These are phyloP conservation scores for Ustilago trichophora DNA, from an alignment of 1,284 basidiomycete genomes.

Conservation along the genomic window DNA sequence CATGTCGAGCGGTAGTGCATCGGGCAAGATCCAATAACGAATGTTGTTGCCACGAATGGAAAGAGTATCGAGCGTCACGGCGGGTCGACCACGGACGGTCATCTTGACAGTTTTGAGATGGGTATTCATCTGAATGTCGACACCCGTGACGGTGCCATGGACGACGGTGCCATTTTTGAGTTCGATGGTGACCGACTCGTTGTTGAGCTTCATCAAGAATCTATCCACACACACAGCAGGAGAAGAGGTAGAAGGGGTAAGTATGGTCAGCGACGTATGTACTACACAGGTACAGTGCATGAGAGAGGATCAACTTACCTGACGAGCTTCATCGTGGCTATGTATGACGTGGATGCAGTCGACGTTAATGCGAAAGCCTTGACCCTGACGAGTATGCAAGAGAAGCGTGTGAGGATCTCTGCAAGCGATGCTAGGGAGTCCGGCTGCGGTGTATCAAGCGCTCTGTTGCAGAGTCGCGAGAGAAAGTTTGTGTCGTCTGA, in stretches of 20 bases:
- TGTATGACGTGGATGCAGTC: neutral
- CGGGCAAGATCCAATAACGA: slow-evolving; percentile 91
- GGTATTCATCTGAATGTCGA: slow-evolving; percentile 80
- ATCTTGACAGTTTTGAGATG: slow-evolving; percentile 97
- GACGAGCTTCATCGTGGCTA: slow-evolving; percentile 65
- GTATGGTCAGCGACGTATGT: too few species aligned
- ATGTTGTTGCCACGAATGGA: slow-evolving; percentile 69
- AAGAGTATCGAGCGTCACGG: slow-evolving; percentile 72
- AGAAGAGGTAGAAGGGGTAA: neutral
- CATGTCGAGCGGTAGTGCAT: slow-evolving; percentile 94
- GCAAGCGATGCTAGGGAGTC: slow-evolving; percentile 32
- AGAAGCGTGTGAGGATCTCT: neutral
- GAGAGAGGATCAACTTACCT: slow-evolving; percentile 31
- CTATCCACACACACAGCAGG: slow-evolving; percentile 69
- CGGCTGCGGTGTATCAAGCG: slow-evolving; percentile 9
- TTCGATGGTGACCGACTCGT: slow-evolving; percentile 98
- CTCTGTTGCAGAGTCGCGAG: neutral
- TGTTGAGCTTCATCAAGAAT: slow-evolving; percentile 99
- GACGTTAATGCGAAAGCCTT: slow-evolving; percentile 33
- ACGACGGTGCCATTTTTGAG: slow-evolving; percentile 96
- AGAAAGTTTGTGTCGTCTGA: neutral
- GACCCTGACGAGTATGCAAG: slow-evolving; percentile 47
- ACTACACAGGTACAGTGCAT: too few species aligned
- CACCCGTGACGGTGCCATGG: slow-evolving; percentile 91
- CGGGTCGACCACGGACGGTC: slow-evolving; percentile 84